Conservation (phyloP, 2,329 filamentous ascomycete genomes). For the Pseudogymnoascus pannorum region DNA sequence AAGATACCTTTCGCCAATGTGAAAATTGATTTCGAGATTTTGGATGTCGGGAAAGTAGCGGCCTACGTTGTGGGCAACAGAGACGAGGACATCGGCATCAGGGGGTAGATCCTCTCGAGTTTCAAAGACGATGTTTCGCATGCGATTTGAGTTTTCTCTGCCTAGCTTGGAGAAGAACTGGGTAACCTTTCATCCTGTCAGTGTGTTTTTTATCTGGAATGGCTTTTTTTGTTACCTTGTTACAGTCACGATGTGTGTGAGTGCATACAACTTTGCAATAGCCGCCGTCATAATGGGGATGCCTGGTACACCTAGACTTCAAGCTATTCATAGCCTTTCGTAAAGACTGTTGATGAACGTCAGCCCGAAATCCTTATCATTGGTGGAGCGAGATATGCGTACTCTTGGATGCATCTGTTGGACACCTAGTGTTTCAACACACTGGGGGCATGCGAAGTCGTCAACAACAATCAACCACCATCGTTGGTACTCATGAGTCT, state of each 20-base stretch:
- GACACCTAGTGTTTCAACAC: not conserved
- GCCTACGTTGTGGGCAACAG: constrained; percentile 2
- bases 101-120: not conserved
- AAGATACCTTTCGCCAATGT: not conserved
- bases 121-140: constrained; percentile 1
- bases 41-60: constrained; percentile 6
- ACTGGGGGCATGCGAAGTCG: constrained; percentile 6
- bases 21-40: constrained; percentile 6
- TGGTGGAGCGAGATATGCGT: not conserved
- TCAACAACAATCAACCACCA: constrained; percentile 8
- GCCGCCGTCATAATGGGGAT: not conserved
- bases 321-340: not conserved
- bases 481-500: not conserved
- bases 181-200: constrained; percentile 1
- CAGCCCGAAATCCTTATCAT: not conserved
- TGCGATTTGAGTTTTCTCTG: not conserved
- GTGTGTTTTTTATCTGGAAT: not conserved
- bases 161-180: constrained; percentile 3
- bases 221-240: constrained; percentile 3
- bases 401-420: not conserved
- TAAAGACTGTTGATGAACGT: not conserved
- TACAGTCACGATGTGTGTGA: not conserved
- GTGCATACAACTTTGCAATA: not conserved
- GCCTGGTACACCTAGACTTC: not conserved
- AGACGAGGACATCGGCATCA: constrained; percentile 1